phyloP scores from a whole-genome alignment of 352 stramenopile genomes.

The Pythium plurisporium region DNA sequence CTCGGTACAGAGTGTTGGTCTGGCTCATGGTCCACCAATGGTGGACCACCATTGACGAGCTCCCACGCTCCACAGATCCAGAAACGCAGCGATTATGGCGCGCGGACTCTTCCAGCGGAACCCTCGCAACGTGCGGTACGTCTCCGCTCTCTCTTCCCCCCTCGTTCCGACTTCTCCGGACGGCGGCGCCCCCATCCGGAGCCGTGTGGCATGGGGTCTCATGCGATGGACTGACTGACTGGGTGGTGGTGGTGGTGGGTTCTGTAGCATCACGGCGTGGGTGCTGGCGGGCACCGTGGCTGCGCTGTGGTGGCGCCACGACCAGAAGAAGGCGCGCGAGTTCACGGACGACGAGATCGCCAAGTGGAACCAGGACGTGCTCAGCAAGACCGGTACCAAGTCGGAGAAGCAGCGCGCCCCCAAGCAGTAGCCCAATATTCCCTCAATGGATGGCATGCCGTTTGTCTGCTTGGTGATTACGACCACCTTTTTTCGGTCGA shows the following conservation, averaged over 20 bases:
- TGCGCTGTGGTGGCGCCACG: slow-evolving; percentile 49
- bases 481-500: too few relatives aligned
- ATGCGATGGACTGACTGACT: too few relatives aligned
- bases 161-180: background rate
- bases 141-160: background rate
- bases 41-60: background rate
- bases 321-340: slow-evolving; percentile 51
- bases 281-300: slow-evolving; percentile 35
- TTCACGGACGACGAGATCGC: slow-evolving; percentile 39
- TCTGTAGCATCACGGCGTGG: slow-evolving; percentile 48
- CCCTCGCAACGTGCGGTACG: slow-evolving; percentile 25
- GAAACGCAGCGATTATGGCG: slow-evolving; percentile 15
- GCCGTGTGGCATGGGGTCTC: too few relatives aligned
- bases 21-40: too few relatives aligned
- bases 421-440: background rate
- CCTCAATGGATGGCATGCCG: too few relatives aligned
- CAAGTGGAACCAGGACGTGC: slow-evolving; percentile 57
- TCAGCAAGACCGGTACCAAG: slow-evolving; percentile 35
- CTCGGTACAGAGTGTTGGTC: too few relatives aligned
- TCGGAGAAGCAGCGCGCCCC: slow-evolving; percentile 23
- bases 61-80: background rate
- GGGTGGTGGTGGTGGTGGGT: background rate
- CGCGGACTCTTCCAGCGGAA: slow-evolving; percentile 23
- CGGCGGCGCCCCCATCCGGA: too few relatives aligned
- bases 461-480: too few relatives aligned